Evolutionary conservation across 2,329 filamentous ascomycete genomes (phyloP).

Genomic region (Pseudomassariella vexata): DNA sequence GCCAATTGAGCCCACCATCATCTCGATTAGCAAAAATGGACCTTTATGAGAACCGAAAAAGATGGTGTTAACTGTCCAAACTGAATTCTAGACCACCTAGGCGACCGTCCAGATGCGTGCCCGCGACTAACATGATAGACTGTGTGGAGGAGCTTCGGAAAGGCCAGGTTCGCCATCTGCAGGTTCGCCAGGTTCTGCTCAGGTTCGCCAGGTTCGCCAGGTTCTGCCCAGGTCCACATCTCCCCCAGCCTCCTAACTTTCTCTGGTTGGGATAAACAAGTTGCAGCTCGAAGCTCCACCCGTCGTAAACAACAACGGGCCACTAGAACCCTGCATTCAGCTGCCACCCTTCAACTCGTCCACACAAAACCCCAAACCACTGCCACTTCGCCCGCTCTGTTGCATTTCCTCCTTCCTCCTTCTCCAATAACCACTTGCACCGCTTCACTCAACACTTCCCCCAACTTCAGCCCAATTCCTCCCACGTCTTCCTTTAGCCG

Average conservation of each 20-base stretch:
- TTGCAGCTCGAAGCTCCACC: constrained; percentile 9
- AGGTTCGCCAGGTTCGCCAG: no score
- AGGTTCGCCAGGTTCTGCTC: constrained; percentile 1
- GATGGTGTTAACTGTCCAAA: no score
- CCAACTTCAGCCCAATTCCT: constrained; percentile 24
- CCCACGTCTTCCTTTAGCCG: constrained; percentile 24
- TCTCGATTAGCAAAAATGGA: no score
- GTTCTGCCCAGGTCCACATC: no score
- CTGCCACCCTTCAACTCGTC: constrained; percentile 9
- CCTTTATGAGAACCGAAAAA: no score
- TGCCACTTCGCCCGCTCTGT: constrained; percentile 2
- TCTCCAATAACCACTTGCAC: constrained; percentile 5
- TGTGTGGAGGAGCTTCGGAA: no score
- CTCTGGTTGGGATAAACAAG: constrained; percentile 8
- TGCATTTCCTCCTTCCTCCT: constrained; percentile 3
- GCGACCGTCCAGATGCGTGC: no score
- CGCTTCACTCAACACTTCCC: constrained; percentile 6
- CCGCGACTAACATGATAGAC: no score
- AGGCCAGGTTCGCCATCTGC: not conserved
- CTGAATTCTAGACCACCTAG: no score
- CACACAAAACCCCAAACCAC: constrained; percentile 5
- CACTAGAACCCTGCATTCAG: constrained; percentile 8
- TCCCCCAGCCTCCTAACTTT: no score
- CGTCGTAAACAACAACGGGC: constrained; percentile 9
- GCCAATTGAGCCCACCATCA: no score